phyloP scores from a whole-genome alignment of 805 yeast species.

The Kodamaea restingae region DNA sequence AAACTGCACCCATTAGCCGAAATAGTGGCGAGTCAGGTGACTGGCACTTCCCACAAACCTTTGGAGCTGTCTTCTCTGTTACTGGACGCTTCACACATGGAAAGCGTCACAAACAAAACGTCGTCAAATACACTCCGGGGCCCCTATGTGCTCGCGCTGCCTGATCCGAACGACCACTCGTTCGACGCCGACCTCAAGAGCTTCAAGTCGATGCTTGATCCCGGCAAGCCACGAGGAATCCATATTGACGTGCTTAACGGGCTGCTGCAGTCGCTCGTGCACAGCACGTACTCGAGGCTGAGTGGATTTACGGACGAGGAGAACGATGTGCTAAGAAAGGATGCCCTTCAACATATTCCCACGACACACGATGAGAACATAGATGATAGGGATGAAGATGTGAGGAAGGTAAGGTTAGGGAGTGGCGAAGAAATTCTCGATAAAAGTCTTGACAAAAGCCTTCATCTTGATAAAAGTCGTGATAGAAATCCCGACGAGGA shows the following conservation, averaged over 20 bases:
- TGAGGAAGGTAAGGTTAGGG: neutral
- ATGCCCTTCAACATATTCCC: constrained; percentile 26
- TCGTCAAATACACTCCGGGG: neutral
- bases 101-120: neutral
- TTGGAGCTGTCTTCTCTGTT: too few species aligned
- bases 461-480: too few species aligned
- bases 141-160: neutral
- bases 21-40: too few species aligned
- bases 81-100: too few species aligned
- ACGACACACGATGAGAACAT: constrained; percentile 33
- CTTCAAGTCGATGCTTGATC: constrained; percentile 42
- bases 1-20: too few species aligned
- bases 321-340: constrained; percentile 15
- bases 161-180: constrained; percentile 1
- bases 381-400: constrained; percentile 17
- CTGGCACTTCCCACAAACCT: too few species aligned
- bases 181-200: constrained; percentile 3
- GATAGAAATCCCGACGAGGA: too few species aligned
- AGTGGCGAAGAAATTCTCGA: neutral
- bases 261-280: constrained; percentile 5
- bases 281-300: constrained; percentile 8
- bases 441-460: too few species aligned
- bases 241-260: constrained; percentile 24
- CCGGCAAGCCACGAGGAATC: constrained; percentile 32
- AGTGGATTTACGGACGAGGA: constrained; percentile 7